These are phyloP conservation scores for Aspergillus indologenus DNA, from an alignment of 495 filamentous ascomycete species.

Conservation along the genomic window DNA sequence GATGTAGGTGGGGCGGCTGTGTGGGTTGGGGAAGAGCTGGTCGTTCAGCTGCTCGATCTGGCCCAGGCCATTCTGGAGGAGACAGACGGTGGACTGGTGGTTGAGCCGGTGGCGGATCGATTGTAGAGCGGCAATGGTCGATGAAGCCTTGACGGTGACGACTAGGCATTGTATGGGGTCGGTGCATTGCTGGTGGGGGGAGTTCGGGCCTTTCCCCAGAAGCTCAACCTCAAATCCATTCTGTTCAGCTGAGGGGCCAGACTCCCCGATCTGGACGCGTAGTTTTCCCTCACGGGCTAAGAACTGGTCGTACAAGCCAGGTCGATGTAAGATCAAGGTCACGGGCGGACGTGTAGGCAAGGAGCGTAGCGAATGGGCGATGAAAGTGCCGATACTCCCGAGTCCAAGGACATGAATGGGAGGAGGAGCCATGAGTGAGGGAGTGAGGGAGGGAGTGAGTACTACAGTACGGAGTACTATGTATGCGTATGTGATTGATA, in stretches of 20 bases:
- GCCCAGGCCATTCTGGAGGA: constrained; percentile 28
- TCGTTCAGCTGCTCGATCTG: constrained; percentile 24
- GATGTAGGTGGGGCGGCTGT: constrained; percentile 19
- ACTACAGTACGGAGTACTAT: no score
- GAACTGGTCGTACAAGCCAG: constrained; percentile 21
- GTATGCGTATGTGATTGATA: no score
- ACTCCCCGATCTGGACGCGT: constrained; percentile 19
- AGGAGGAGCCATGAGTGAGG: not conserved
- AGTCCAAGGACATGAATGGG: constrained; percentile 48
- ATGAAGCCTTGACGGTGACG: constrained; percentile 26
- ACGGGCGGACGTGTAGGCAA: constrained; percentile 49
- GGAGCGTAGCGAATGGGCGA: constrained; percentile 48
- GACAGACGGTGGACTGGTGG: constrained; percentile 21
- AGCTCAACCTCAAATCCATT: constrained; percentile 19
- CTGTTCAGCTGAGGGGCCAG: constrained; percentile 11
- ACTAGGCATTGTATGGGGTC: constrained; percentile 19
- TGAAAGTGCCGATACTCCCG: constrained; percentile 51
- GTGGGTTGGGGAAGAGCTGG: constrained; percentile 16
- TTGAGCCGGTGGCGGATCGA: constrained; percentile 25
- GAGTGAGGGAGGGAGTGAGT: no score
- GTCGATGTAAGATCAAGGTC: constrained; percentile 44
- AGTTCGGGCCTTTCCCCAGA: not conserved
- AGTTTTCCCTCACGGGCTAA: constrained; percentile 16
- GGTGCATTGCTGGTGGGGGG: not conserved
- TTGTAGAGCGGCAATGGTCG: constrained; percentile 20